A percentile compares a stretch with the other conserved stretches of the same genome.
Evolutionary conservation across 2,329 filamentous ascomycete genomes (phyloP).

Genomic region (Xylaria polymorpha): DNA sequence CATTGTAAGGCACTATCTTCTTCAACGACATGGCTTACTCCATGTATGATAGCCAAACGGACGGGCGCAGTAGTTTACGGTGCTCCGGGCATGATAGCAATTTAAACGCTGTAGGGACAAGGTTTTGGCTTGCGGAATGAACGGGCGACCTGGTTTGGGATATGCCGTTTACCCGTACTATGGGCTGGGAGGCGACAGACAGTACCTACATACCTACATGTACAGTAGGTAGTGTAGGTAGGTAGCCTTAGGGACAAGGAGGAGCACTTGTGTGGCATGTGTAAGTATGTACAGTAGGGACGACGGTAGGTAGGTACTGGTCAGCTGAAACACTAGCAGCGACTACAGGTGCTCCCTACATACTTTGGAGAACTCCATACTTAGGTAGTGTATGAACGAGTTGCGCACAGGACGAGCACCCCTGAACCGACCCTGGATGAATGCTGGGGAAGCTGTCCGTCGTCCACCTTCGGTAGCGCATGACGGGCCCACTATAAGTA

Average conservation of each 20-base stretch:
- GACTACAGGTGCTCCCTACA: no score
- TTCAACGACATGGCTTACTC: conserved; percentile 51
- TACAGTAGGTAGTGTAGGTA: no score
- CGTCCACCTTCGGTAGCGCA: neutral
- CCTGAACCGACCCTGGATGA: conserved; percentile 24
- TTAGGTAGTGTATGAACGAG: no score
- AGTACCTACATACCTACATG: no score
- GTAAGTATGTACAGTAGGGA: no score
- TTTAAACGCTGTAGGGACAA: neutral
- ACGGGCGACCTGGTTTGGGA: neutral
- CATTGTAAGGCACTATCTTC: conserved; percentile 43
- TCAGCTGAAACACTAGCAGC: no score
- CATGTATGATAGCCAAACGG: conserved; percentile 42
- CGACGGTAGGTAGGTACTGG: no score
- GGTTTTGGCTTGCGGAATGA: neutral
- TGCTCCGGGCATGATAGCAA: conserved; percentile 38
- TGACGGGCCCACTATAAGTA: neutral
- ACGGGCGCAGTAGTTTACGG: conserved; percentile 42
- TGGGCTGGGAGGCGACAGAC: neutral
- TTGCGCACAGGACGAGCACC: no score
- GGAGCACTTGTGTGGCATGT: no score
- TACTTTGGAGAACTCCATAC: no score
- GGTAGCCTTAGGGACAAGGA: no score
- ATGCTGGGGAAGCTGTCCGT: conserved; percentile 20
- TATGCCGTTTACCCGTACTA: conserved; percentile 16